Percentiles rank a stretch among this genome's conserved stretches.
Evolutionary conservation across 306 rosid species (phyloP).

Genomic region (Albizia julibrissin): DNA sequence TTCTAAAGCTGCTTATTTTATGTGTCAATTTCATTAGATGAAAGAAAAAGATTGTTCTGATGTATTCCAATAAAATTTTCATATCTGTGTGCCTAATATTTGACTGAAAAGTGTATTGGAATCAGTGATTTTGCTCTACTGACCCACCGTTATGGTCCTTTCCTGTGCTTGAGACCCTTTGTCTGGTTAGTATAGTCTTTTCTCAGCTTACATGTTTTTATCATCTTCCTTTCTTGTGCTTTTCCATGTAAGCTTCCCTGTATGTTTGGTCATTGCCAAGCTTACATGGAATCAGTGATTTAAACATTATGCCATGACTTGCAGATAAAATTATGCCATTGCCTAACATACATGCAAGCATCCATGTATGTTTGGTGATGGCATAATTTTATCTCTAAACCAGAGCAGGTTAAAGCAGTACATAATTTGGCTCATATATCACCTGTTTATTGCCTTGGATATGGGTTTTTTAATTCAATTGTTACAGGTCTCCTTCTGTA

Average conservation of each 20-base stretch:
- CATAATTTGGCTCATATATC: constrained; percentile 4
- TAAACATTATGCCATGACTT: no score
- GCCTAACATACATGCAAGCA: no score
- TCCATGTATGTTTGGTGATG: background rate
- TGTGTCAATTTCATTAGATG: background rate
- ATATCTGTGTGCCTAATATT: background rate
- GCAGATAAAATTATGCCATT: no score
- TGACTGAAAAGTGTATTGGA: background rate
- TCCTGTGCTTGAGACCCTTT: background rate
- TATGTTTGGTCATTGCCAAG: background rate
- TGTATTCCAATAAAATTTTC: constrained; percentile 12
- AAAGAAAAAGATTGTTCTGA: background rate
- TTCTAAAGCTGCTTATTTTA: constrained; percentile 14
- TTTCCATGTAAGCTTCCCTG: background rate
- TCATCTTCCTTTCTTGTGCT: background rate
- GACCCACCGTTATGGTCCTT: background rate
- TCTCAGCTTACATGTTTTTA: background rate
- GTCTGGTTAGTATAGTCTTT: background rate
- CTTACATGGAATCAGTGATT: no score
- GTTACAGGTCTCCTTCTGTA: constrained; percentile 71
- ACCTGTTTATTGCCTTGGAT: background rate
- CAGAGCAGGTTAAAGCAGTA: background rate
- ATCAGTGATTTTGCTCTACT: background rate
- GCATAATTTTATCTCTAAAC: background rate
- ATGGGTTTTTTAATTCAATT: constrained; percentile 16